Base-by-base conservation (phyloP, 495 filamentous ascomycete genomes). In the Penicillium goetzii region DNA sequence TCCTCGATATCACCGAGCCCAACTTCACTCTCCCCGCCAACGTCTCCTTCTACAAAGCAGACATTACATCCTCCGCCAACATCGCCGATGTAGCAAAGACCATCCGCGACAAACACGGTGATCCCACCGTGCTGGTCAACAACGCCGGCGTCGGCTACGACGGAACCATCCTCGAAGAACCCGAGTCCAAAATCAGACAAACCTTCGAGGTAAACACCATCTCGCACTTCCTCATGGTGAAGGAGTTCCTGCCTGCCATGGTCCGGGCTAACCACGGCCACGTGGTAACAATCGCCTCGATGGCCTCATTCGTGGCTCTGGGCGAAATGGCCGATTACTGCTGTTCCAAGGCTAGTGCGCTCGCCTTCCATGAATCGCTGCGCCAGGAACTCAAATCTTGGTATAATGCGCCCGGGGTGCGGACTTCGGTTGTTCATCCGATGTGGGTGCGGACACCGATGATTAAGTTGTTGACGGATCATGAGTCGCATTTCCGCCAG, bases 211-310 rank as follows among this genome's bases (percentile, higher is more conserved):
- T 88, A 51, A 89, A 89, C 72, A 78, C 83, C n/a, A 68, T 89
- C 52, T 77, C 80, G 34, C 85, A 88, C 67, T 88, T 82, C 76
- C 76, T 80, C 41, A 83, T 79, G 49, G 77, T 87, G 3, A 80
- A 85, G 64, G 83, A 85, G 62, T 89, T 88, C 70, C 70, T 89
- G 49, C 86, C 86, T 0, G 79, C 72, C 54, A 89, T 89, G 86
- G 72, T 89, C 50, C 66, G 73, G 33, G 75, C 72, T 33, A 85
- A 87, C 64, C 86, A 89, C 63, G 86, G 86, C 5, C 86, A 89
- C 68, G 71, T 89, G 32, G 72, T 89, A 33, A 82, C 80, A 0
- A 69, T 84, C 11, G 85, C 86, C 4, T 84, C 80, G 43, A 77
- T 88, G 73, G 81, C 84, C 52, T 81, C 76, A 23, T 88, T 86